These are phyloP conservation scores for Glomus cerebriforme DNA, from an alignment of 192 early-diverging fungal species.

Conservation along the genomic window DNA sequence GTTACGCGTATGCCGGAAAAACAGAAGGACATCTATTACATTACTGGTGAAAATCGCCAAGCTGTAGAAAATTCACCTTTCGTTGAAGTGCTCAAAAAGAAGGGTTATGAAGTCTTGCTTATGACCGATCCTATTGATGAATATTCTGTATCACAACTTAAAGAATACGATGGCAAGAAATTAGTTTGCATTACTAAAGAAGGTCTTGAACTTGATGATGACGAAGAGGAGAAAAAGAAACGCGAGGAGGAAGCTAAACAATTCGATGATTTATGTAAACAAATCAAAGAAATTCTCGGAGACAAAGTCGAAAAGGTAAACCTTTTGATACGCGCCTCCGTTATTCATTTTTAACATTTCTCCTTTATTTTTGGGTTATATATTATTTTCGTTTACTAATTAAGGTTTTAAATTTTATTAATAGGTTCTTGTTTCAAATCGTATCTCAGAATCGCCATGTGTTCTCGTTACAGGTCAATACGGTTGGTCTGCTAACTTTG, in stretches of 20 bases:
- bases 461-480: slow-evolving; percentile 98
- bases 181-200: slow-evolving; percentile 98
- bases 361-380: not conserved
- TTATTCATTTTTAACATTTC: not conserved
- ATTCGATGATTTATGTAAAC: slow-evolving; percentile 87
- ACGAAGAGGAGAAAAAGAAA: slow-evolving; percentile 96
- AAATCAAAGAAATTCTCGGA: slow-evolving; percentile 98
- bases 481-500: slow-evolving; percentile 99
- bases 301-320: slow-evolving; percentile 96
- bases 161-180: slow-evolving; percentile 99
- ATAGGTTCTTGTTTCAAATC: slow-evolving; percentile 76
- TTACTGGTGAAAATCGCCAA: slow-evolving; percentile 93
- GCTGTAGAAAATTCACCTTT: slow-evolving; percentile 97
- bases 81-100: slow-evolving; percentile 98
- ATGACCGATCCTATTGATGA: slow-evolving; percentile 99
- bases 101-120: slow-evolving; percentile 98
- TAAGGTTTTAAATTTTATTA: not conserved
- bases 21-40: slow-evolving; percentile 99
- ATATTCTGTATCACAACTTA: slow-evolving; percentile 97
- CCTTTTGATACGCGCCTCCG: not conserved
- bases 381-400: slow-evolving; percentile 30
- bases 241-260: slow-evolving; percentile 92
- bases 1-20: slow-evolving; percentile 99
- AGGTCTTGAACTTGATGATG: slow-evolving; percentile 98
- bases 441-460: slow-evolving; percentile 97